These are phyloP conservation scores for Colletotrichum godetiae DNA, from an alignment of 2,329 filamentous ascomycete species.

Conservation along the genomic window DNA sequence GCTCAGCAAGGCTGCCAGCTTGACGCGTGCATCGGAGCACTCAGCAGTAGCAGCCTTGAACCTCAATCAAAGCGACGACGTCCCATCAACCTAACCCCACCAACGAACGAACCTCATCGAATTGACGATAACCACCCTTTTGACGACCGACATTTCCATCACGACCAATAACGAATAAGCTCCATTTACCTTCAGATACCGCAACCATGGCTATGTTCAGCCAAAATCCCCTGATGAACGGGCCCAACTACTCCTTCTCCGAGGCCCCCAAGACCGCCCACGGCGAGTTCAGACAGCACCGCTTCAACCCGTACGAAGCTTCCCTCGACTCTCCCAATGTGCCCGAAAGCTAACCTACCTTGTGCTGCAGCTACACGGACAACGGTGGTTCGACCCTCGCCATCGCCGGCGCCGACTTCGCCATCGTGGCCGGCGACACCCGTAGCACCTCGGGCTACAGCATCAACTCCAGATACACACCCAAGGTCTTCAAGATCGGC, in stretches of 20 bases:
- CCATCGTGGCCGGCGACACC: constrained; percentile 97
- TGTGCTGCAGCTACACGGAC: constrained; percentile 83
- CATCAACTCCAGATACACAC: constrained; percentile 96
- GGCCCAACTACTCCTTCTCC: constrained; percentile 76
- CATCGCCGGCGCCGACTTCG: constrained; percentile 93
- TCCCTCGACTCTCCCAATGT: neutral
- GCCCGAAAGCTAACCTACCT: constrained; percentile 25
- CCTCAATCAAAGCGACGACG: constrained; percentile 25
- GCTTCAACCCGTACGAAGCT: constrained; percentile 86
- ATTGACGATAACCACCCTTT: constrained; percentile 5
- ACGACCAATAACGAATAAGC: neutral
- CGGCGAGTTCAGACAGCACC: constrained; percentile 76
- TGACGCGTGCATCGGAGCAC: constrained; percentile 50
- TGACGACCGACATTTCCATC: neutral
- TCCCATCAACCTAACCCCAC: constrained; percentile 14
- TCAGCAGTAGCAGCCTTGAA: constrained; percentile 37
- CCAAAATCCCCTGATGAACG: constrained; percentile 76
- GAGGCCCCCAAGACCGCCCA: constrained; percentile 66
- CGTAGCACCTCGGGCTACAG: constrained; percentile 96
- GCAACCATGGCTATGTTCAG: constrained; percentile 74
- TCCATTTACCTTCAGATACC: constrained; percentile 19
- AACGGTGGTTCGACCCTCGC: constrained; percentile 97
- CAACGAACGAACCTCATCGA: constrained; percentile 34
- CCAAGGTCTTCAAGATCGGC: constrained; percentile 97
- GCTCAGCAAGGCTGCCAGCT: constrained; percentile 63